phyloP scores from a whole-genome alignment of 1,284 basidiomycete genomes.

The Pseudozyma flocculosa region DNA sequence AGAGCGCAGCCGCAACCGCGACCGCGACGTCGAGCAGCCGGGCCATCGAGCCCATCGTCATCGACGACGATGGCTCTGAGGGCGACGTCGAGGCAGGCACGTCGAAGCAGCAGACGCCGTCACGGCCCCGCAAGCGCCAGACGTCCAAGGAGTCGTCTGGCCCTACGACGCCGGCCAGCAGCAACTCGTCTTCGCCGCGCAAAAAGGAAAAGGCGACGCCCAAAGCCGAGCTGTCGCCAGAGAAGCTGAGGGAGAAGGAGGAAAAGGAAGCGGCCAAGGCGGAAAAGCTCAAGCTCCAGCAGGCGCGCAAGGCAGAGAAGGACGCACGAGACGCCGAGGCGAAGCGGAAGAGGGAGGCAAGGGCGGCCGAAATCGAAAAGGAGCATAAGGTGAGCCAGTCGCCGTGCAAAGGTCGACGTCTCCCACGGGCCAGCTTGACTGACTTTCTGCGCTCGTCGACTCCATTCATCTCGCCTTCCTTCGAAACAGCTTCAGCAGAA shows the following conservation, averaged over 20 bases:
- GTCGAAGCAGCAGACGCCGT: not conserved
- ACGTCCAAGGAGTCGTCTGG: not conserved
- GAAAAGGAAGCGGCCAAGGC: slow-evolving; percentile 60
- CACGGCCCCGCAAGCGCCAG: not conserved
- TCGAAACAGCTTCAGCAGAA: slow-evolving; percentile 23
- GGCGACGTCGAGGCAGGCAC: slow-evolving; percentile 15
- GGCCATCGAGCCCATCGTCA: slow-evolving; percentile 10
- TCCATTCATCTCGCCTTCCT: slow-evolving; percentile 1
- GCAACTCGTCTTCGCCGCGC: slow-evolving; percentile 18
- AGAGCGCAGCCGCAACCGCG: slow-evolving; percentile 2
- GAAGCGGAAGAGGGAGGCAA: slow-evolving; percentile 42
- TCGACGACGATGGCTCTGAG: slow-evolving; percentile 27
- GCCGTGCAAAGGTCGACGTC: too few relatives aligned
- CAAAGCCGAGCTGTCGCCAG: slow-evolving; percentile 27
- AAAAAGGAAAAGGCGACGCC: slow-evolving; percentile 37
- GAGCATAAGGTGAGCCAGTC: slow-evolving; percentile 67
- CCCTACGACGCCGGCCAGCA: not conserved
- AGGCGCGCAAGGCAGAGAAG: slow-evolving; percentile 34
- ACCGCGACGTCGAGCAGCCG: slow-evolving; percentile 6
- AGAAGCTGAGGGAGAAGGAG: slow-evolving; percentile 57
- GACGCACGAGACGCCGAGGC: slow-evolving; percentile 54
- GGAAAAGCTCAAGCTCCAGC: slow-evolving; percentile 17
- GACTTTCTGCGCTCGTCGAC: too few relatives aligned
- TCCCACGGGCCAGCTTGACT: too few relatives aligned
- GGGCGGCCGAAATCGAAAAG: slow-evolving; percentile 60